Evolutionary conservation across 306 rosid genomes (phyloP).

Genomic region (Senna siamea): DNA sequence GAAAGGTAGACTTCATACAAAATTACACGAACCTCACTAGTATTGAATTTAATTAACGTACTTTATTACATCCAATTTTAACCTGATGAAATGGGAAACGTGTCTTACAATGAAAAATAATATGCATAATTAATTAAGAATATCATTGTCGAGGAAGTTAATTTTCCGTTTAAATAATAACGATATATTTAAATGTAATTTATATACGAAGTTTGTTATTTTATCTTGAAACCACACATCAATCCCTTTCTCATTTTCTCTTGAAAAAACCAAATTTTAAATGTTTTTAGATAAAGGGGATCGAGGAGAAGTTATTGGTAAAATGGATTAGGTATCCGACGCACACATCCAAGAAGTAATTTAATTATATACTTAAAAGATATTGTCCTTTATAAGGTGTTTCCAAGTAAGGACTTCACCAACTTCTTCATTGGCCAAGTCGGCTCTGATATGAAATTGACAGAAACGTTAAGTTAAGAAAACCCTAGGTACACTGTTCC

Average conservation of each 20-base stretch:
- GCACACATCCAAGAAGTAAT: constrained; percentile 37
- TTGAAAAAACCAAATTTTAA: constrained; percentile 27
- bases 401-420: constrained; percentile 50
- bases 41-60: neutral
- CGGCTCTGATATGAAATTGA: constrained; percentile 46
- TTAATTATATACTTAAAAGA: neutral
- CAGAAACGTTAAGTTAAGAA: neutral
- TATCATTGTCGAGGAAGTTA: constrained; percentile 30
- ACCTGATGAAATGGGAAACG: neutral
- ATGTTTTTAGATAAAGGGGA: neutral
- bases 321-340: constrained; percentile 61
- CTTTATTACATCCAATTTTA: neutral
- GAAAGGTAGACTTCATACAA: no score
- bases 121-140: constrained; percentile 12
- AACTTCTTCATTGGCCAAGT: constrained; percentile 44
- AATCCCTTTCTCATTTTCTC: constrained; percentile 7
- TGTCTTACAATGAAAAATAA: neutral
- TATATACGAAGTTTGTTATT: constrained; percentile 23
- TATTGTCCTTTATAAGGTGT: constrained; percentile 26
- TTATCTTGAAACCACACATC: constrained; percentile 12
- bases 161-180: constrained; percentile 29
- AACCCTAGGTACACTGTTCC: neutral
- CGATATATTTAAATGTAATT: neutral
- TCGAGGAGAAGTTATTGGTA: constrained; percentile 28
- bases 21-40: no score